These are phyloP conservation scores for Geoglossum cookeanum DNA, from an alignment of 2,329 filamentous ascomycete genomes.

Conservation along the genomic window DNA sequence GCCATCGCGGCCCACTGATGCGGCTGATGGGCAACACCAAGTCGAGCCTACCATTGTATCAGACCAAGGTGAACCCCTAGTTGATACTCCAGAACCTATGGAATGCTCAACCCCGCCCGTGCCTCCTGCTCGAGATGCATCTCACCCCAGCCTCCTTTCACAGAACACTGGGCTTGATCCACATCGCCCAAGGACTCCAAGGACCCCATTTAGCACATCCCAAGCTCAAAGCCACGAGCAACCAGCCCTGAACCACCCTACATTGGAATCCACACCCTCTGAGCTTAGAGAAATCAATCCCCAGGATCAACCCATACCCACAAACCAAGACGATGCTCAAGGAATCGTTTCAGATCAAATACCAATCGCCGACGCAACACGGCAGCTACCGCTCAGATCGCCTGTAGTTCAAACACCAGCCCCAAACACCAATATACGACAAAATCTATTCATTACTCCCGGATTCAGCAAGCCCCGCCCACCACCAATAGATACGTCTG, in stretches of 20 bases:
- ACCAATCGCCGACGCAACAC: background rate
- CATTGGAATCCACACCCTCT: background rate
- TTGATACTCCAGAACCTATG: background rate
- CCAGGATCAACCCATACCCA: background rate
- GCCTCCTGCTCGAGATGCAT: background rate
- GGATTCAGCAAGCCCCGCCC: background rate
- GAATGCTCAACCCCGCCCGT: background rate
- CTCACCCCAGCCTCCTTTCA: background rate
- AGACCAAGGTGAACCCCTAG: background rate
- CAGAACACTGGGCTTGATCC: background rate
- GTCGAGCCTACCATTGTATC: background rate
- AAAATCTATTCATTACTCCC: background rate
- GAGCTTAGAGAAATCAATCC: background rate
- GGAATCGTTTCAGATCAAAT: background rate
- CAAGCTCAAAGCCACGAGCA: background rate
- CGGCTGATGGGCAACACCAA: background rate
- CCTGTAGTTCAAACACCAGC: background rate
- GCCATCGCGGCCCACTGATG: background rate
- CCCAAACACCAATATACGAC: background rate
- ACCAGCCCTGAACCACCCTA: background rate
- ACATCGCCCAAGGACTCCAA: background rate
- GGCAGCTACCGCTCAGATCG: background rate
- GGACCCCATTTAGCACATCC: background rate
- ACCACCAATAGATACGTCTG: slow-evolving; percentile 1
- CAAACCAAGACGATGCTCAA: background rate